Evolutionary conservation across 768 basidiomycete species (phyloP), one percentile per base, ranked within the genome.

Genomic region (Podaxis sp.): DNA sequence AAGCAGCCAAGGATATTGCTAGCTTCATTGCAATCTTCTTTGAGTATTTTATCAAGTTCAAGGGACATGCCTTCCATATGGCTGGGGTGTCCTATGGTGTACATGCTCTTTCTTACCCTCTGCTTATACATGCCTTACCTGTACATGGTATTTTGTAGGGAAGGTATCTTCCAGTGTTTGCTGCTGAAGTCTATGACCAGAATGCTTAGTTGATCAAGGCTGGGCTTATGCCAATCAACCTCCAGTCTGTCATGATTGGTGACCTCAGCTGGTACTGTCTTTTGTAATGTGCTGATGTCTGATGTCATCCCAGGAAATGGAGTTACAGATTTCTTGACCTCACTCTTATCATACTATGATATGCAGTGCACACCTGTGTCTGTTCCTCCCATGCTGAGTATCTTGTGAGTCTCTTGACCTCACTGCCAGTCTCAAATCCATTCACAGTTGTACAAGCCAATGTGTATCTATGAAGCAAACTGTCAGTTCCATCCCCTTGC

Each of bases 61-160:
- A 89, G 66, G 88, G 87, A 2, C 76, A 88, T 2, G 70, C 77
- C 2, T 86, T 88, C 72, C 87, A 89, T 64, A 80, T 89, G 77
- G 77, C 84, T 2, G 86, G 92, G 12, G 92, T 93, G 73, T 92
- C 89, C 0, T 93, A 93, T 66, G 91, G 84, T 1, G 92, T 90
- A 65, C 63, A 84, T 68, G 52, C 42, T 26, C 51, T 24, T 26
- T 13, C 28, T 33, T 7, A 28, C 4, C 28, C 28, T 9, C 26
- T 40, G 2, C 12, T 44, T 40, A 3, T 4, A 3, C 9, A 19
- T 19, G 13, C 7, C 2, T 1, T 9, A 11, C 54, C 75, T 24
- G 19, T 26, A 11, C 33, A 24, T 9, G 7, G 19, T 59, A 19
- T 52, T 38, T 9, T 52, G 13, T 26, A 89, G 88, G 88, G 89